phyloP scores from a whole-genome alignment of 345 rosid genomes.

The Ceriops zippeliana region DNA sequence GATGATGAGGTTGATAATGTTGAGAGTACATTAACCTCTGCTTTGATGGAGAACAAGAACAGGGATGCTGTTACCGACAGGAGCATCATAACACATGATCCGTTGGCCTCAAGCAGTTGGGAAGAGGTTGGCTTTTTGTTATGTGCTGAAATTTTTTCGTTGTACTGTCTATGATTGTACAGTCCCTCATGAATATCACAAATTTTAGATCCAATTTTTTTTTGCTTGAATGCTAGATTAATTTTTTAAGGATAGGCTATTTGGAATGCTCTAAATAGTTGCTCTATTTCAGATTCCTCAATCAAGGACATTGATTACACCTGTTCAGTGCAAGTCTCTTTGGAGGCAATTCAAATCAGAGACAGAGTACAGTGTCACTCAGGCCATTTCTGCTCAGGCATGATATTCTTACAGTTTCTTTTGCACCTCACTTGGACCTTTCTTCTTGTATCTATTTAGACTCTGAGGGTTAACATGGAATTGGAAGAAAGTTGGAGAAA shows the following conservation, averaged over 20 bases:
- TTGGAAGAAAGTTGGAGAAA: background rate
- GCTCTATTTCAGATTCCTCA: slow-evolving; percentile 55
- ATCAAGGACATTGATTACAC: slow-evolving; percentile 83
- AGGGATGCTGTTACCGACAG: slow-evolving; percentile 39
- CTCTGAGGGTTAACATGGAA: background rate
- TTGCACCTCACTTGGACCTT: background rate
- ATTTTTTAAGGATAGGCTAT: background rate
- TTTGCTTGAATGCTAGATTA: background rate
- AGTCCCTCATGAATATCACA: background rate
- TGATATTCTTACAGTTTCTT: slow-evolving; percentile 12
- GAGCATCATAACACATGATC: slow-evolving; percentile 57
- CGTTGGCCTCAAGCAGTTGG: slow-evolving; percentile 95
- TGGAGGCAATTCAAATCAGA: slow-evolving; percentile 98
- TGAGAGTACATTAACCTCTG: slow-evolving; percentile 52
- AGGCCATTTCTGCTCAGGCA: slow-evolving; percentile 99
- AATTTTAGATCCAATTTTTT: too few species aligned
- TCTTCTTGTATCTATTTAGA: background rate
- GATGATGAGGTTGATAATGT: slow-evolving; percentile 70
- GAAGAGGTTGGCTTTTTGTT: slow-evolving; percentile 58
- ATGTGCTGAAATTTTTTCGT: slow-evolving; percentile 4
- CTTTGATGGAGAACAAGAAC: slow-evolving; percentile 52
- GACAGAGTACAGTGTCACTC: slow-evolving; percentile 90
- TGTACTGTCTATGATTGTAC: background rate
- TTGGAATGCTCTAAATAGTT: background rate
- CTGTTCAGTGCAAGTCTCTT: slow-evolving; percentile 90